Evolutionary conservation across 2,329 filamentous ascomycete species (phyloP), one percentile per base, ranked within the genome.

Genomic region (Achaetomium macrosporum): DNA sequence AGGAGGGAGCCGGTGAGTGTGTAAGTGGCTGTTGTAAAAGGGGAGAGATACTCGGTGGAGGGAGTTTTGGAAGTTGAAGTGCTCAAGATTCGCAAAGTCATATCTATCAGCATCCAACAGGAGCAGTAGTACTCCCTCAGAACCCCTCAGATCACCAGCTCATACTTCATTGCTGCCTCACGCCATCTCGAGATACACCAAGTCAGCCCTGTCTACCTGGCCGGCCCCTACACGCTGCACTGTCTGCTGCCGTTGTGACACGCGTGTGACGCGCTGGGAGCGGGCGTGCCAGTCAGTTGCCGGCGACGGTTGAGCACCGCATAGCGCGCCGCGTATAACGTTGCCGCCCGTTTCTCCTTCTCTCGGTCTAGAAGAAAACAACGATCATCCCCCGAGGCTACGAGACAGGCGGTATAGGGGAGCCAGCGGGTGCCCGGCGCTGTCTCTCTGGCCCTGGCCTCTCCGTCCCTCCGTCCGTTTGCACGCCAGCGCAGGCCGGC

Each of bases 231-330:
- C 35, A 40, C 53, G 29, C 49, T 44, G 35, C 29, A 25, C 25
- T 25, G 25, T 12, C 9, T 43, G 13, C 17, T 46, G 19, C 19
- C 43, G 42, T 29, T 15, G 54, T 56, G 33, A 48, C 50, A 53
- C 50, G 13, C n/a, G 47, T 51, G 42, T 48, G 35, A 53, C 50
- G 47, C 40, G 40, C 48, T 51, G 39, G 47, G 46, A 42, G 50
- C 46, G 54, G 36, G n/a, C 11, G 46, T 37, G 50, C 50, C 39
- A 51, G 43, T 53, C 35, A 48, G 40, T 15, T 19, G 31, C 12
- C 13, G 30, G 15, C 9, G 42, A 37, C 33, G 36, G 39, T 46
- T 43, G 12, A 37, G 46, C 53, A 55, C 37, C 33, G 42, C 50
- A 37, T 44, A 31, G 16, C 42, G 33, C 46, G 46, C 25, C 25